These are phyloP conservation scores for Drechslera avenae DNA, from an alignment of 2,329 filamentous ascomycete genomes.

Conservation along the genomic window DNA sequence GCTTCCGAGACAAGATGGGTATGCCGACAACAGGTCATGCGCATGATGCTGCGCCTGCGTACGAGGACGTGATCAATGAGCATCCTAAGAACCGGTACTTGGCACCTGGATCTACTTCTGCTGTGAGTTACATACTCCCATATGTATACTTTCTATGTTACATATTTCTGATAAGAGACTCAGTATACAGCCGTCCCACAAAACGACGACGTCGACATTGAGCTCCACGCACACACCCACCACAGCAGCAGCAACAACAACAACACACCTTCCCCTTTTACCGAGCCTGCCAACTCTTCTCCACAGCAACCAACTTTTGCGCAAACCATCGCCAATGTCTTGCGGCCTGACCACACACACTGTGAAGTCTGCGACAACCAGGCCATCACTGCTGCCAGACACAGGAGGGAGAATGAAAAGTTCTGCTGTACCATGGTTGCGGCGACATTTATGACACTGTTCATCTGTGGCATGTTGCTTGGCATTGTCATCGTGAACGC, in stretches of 20 bases:
- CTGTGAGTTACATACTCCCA: constrained; percentile 11
- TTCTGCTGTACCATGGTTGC: constrained; percentile 36
- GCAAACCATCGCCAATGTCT: constrained; percentile 33
- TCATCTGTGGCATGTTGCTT: constrained; percentile 24
- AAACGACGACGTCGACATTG: constrained; percentile 32
- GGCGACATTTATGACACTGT: constrained; percentile 23
- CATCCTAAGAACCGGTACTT: constrained; percentile 28
- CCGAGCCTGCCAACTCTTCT: background rate
- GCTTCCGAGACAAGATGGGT: constrained; percentile 20
- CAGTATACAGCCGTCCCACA: constrained; percentile 35
- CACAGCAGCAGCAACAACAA: background rate
- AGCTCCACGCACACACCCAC: constrained; percentile 25
- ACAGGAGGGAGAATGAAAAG: constrained; percentile 23
- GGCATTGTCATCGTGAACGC: constrained; percentile 20
- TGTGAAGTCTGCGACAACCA: constrained; percentile 38
- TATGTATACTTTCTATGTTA: too few relatives aligned
- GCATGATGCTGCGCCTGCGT: constrained; percentile 32
- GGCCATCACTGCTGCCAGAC: constrained; percentile 19
- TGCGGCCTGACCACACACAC: constrained; percentile 30
- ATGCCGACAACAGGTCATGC: constrained; percentile 16
- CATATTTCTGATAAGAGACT: too few relatives aligned
- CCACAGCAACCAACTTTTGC: constrained; percentile 17
- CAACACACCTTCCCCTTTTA: background rate
- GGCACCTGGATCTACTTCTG: constrained; percentile 27
- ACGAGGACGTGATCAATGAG: constrained; percentile 34